Evolutionary conservation across 495 filamentous ascomycete species (phyloP), one percentile per base, ranked within the genome.

Genomic region (Hypoxylon rickii): DNA sequence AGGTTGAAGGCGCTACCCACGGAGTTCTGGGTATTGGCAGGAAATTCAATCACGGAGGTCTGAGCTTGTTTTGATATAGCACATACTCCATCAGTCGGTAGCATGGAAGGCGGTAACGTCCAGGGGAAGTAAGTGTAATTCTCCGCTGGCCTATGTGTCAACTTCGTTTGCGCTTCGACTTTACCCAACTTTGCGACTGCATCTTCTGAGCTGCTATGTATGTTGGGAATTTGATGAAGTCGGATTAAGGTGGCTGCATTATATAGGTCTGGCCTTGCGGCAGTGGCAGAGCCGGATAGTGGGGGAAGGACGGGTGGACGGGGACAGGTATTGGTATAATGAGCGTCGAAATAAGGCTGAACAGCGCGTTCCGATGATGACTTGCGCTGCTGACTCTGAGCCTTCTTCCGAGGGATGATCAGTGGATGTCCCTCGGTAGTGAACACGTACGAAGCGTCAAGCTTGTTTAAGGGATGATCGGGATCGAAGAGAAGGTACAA

Each of bases 351-450:
- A 44, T 73, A 72, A 10, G 58, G 47, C 3, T 66, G 64, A 2
- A 53, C 39, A 22, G 63, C 16, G 33, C 44, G 58, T 16, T 51
- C 48, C 2, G 22, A 34, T 29, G 50, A 31, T 19, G 21, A 32
- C 52, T 62, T 51, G 52, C 32, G 48, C n/a, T 12, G 38, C 20
- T n/a, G 59, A 32, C 51, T 44, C 15, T 21, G 18, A 15, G 40
- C 19, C 13, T 55, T 60, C 34, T 68, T 84, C 62, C 71, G 83
- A 3, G 90, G 94, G 46, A 98, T 86, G 13, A 97, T 82, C 19
- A 98, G 76, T 3, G 94, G 94, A 74, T 98, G 94, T 1, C 92
- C 94, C 72, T 98, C 94, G 0, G 94, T 98, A 17, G 88, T 90
- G 66, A 98, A 97, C 4, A 98, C 92, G 74, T 89, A 92, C 1